Evolutionary conservation across 192 early-diverging fungal species (phyloP).

Genomic region (Paraglomus occultum): DNA sequence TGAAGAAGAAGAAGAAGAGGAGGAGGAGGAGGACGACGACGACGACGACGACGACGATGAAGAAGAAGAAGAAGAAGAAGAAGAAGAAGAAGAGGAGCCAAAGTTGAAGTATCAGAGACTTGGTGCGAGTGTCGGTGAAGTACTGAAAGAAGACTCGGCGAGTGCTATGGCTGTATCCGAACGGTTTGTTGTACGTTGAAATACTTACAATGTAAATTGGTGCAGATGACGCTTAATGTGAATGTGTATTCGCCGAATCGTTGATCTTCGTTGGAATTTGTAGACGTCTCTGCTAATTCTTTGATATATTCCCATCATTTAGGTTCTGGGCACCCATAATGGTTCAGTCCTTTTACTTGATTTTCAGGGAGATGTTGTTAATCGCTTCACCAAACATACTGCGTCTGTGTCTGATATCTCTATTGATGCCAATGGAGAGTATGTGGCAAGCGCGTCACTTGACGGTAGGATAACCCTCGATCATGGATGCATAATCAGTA

Average conservation of each 20-base stretch:
- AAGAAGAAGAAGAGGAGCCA: constrained; percentile 88
- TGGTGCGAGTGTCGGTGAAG: constrained; percentile 66
- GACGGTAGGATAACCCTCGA: constrained; percentile 62
- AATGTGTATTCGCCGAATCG: not conserved
- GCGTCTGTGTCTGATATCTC: constrained; percentile 86
- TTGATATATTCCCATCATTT: constrained; percentile 3
- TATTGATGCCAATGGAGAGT: constrained; percentile 85
- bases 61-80: constrained; percentile 44
- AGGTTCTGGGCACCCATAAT: constrained; percentile 89
- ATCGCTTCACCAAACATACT: constrained; percentile 79
- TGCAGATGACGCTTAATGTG: not conserved
- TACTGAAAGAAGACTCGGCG: constrained; percentile 86
- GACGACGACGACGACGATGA: constrained; percentile 38
- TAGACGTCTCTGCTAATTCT: not conserved
- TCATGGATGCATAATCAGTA: not conserved
- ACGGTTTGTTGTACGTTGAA: constrained; percentile 71
- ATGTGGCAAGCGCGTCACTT: constrained; percentile 87
- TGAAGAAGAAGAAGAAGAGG: constrained; percentile 43
- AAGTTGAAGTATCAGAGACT: constrained; percentile 88
- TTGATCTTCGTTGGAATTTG: not conserved
- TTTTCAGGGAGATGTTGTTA: constrained; percentile 86
- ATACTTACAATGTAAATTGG: not conserved
- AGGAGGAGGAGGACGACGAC: constrained; percentile 40
- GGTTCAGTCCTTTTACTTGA: constrained; percentile 89
- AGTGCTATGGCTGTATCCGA: constrained; percentile 77